These are phyloP conservation scores for Fusarium veterinarium DNA, from an alignment of 2,329 filamentous ascomycete species.

Conservation along the genomic window DNA sequence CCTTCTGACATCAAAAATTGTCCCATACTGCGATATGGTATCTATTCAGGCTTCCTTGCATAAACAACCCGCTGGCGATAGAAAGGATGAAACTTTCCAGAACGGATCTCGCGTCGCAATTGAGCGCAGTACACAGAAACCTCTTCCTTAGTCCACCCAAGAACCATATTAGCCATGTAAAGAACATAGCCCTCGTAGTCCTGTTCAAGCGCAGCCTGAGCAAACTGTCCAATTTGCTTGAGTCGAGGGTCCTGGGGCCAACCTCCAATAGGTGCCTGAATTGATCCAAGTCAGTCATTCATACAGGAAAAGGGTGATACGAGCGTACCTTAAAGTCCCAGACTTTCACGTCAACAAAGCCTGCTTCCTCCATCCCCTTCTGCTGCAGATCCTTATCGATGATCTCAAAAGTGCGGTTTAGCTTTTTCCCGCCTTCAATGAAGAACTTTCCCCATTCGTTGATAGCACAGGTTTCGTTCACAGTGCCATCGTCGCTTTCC, in stretches of 20 bases:
- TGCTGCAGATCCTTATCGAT: slow-evolving; percentile 35
- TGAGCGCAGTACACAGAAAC: slow-evolving; percentile 50
- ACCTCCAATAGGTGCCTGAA: slow-evolving; percentile 35
- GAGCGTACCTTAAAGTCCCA: slow-evolving; percentile 34
- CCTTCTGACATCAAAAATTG: fast-evolving
- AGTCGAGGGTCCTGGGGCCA: slow-evolving; percentile 30
- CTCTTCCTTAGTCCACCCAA: slow-evolving; percentile 51
- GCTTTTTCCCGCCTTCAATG: slow-evolving; percentile 44
- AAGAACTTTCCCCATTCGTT: slow-evolving; percentile 47
- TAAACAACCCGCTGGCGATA: slow-evolving; percentile 47
- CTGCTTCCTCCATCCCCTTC: slow-evolving; percentile 39
- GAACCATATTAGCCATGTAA: slow-evolving; percentile 50
- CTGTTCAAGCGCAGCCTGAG: slow-evolving; percentile 49
- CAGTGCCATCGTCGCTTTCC: slow-evolving; percentile 49
- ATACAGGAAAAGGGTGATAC: fast-evolving
- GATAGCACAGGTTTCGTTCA: slow-evolving; percentile 44
- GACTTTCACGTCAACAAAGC: slow-evolving; percentile 32
- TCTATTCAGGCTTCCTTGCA: slow-evolving; percentile 34
- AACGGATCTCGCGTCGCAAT: slow-evolving; percentile 48
- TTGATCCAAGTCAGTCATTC: fast-evolving
- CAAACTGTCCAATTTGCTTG: slow-evolving; percentile 42
- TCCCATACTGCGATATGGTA: fast-evolving
- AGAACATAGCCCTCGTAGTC: slow-evolving; percentile 51
- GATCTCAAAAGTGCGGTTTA: slow-evolving; percentile 47
- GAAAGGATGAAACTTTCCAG: slow-evolving; percentile 44